phyloP scores from a whole-genome alignment of 208 protist species.

The Herpetomonas tarakana region DNA sequence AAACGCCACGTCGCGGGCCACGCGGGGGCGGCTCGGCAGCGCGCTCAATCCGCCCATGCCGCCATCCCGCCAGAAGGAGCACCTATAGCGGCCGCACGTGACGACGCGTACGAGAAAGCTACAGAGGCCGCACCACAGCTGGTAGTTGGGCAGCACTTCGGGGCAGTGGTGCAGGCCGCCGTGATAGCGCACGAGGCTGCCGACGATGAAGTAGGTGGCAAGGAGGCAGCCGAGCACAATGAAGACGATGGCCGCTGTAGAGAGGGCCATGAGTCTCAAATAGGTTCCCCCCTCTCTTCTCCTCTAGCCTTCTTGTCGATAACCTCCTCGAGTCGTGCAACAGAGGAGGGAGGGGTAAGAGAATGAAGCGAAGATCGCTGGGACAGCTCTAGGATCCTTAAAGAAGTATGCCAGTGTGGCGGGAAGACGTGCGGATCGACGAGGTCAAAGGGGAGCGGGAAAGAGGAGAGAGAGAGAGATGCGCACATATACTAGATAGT shows the following conservation, averaged over 20 bases:
- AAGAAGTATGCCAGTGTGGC: too few relatives aligned
- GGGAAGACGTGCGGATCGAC: too few relatives aligned
- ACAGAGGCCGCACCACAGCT: slow-evolving; percentile 47
- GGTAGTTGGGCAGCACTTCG: slow-evolving; percentile 77
- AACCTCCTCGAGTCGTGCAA: too few relatives aligned
- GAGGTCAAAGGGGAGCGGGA: too few relatives aligned
- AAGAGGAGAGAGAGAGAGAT: too few relatives aligned
- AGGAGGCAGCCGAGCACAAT: slow-evolving; percentile 23
- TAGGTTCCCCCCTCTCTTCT: neutral
- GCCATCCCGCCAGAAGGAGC: slow-evolving; percentile 1
- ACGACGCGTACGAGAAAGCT: slow-evolving; percentile 22
- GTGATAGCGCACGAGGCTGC: slow-evolving; percentile 68
- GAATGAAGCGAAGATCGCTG: too few relatives aligned
- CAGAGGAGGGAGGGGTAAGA: too few relatives aligned
- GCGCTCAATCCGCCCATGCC: slow-evolving; percentile 9
- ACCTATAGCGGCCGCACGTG: slow-evolving; percentile 40
- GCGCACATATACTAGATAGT: too few relatives aligned
- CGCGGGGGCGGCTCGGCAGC: slow-evolving; percentile 27
- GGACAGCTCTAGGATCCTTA: too few relatives aligned
- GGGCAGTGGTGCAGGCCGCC: slow-evolving; percentile 67
- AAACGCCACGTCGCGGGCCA: slow-evolving; percentile 33
- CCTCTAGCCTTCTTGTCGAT: slow-evolving; percentile 10
- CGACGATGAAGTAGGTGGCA: slow-evolving; percentile 58
- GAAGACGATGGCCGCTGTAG: slow-evolving; percentile 31
- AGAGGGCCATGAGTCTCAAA: slow-evolving; percentile 17